Evolutionary conservation across 495 filamentous ascomycete genomes (phyloP), one percentile per base, ranked within the genome.

Genomic region (Neurospora sublineolata): DNA sequence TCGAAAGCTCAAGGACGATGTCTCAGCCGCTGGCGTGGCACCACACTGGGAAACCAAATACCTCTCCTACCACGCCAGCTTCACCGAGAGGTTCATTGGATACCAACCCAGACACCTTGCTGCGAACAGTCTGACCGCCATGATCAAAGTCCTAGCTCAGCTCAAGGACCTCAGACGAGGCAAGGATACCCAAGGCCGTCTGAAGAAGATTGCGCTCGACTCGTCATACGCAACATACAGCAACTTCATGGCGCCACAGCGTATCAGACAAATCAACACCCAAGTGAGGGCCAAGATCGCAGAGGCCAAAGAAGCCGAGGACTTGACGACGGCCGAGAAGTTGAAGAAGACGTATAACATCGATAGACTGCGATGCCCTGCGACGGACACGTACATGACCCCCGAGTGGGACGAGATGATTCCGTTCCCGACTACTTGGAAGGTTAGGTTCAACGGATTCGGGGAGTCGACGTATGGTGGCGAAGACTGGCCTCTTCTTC

Each of bases 391-490:
- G 11, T 75, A 71, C 72, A 41, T 75, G 36, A 75, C 73, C 27
- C 71, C 73, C 1, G 44, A 71, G 14, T 75, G 73, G 73, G 69
- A 75, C 38, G 73, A 75, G 67, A 60, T 75, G 39, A 69, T 75
- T 14, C 73, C 73, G 12, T 75, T 73, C 69, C 73, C 73, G n/a
- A 75, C 67, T 18, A 75, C 73, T 0, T 75, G 73, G 73, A 75
- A 75, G 69, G 14, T 75, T 8, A 8, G 46, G 10, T 75, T 75
- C 37, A 67, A 75, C 37, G 73, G 73, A 3, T 75, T 69, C 27
- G 72, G 73, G 9, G n/a, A 64, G 69, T 75, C 73, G 27, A 37
- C 70, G 4, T 75, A 75, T 71, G 72, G 71, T 20, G 30, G 33
- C 37, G 37, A 42, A 1, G 18, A 20, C 3, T 18, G 6, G 52